Evolutionary conservation across 2,329 filamentous ascomycete species (phyloP).

Genomic region (Xylaria sp.): DNA sequence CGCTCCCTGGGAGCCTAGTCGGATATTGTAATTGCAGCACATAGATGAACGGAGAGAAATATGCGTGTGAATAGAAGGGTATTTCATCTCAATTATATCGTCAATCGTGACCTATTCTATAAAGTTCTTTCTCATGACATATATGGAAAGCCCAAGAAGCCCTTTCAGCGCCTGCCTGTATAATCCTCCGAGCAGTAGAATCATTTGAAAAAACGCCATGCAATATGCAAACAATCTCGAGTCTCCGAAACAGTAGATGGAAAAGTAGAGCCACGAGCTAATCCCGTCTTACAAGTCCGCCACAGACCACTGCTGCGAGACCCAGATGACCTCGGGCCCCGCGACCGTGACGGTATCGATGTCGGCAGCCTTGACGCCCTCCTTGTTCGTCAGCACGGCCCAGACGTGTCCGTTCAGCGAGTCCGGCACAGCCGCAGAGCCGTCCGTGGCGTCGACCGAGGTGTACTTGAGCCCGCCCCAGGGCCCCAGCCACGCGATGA

Average conservation of each 20-base stretch:
- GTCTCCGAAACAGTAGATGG: background rate
- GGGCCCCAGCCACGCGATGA: conserved; percentile 46
- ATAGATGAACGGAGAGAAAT: too few relatives aligned
- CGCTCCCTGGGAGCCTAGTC: too few relatives aligned
- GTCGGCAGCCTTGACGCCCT: conserved; percentile 28
- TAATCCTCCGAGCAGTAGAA: too few relatives aligned
- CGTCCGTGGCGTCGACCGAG: conserved; percentile 29
- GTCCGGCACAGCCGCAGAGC: conserved; percentile 38
- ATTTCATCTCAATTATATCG: too few relatives aligned
- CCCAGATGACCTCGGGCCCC: conserved; percentile 46
- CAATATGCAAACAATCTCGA: too few relatives aligned
- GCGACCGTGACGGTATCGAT: conserved; percentile 38
- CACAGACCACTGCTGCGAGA: conserved; percentile 33
- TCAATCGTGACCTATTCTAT: too few relatives aligned
- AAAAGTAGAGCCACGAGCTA: background rate
- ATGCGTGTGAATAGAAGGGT: too few relatives aligned
- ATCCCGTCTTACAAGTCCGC: conserved; percentile 3
- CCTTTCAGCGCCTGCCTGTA: too few relatives aligned
- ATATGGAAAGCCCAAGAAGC: too few relatives aligned
- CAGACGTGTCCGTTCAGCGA: conserved; percentile 45
- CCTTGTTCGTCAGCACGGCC: conserved; percentile 41
- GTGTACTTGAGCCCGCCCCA: conserved; percentile 45
- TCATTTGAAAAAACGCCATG: too few relatives aligned
- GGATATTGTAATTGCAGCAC: too few relatives aligned
- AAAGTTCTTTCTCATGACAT: too few relatives aligned